Evolutionary conservation across 179 eudicot genomes (phyloP).

Genomic region (Monotropa hypopitys): DNA sequence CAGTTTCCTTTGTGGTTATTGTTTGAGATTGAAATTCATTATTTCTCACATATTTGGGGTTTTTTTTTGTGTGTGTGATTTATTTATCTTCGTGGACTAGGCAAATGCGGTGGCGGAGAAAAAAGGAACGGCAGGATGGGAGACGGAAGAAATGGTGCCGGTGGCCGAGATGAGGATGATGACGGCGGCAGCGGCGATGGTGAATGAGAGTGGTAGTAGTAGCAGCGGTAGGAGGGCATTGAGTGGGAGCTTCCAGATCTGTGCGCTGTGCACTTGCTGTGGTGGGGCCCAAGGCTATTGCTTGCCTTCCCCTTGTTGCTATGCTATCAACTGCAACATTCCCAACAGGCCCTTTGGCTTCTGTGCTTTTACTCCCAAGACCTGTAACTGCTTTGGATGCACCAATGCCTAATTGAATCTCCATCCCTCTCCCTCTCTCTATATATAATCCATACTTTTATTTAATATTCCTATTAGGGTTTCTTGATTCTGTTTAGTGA

Average conservation of each 20-base stretch:
- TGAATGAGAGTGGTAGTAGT: slow-evolving; percentile 37
- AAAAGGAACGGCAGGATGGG: slow-evolving; percentile 12
- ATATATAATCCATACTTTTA: not conserved
- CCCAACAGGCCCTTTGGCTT: slow-evolving; percentile 94
- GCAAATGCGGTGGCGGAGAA: slow-evolving; percentile 33
- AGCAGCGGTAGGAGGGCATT: slow-evolving; percentile 58
- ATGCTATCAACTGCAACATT: slow-evolving; percentile 87
- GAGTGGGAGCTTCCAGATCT: slow-evolving; percentile 71
- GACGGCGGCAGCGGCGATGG: slow-evolving; percentile 27
- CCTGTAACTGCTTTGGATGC: slow-evolving; percentile 76
- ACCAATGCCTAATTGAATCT: slow-evolving; percentile 28
- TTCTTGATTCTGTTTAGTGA: slow-evolving; percentile 13
- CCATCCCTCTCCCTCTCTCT: slow-evolving; percentile 3
- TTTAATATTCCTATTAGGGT: not conserved
- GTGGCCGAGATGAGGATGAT: slow-evolving; percentile 22
- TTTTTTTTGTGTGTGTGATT: not conserved
- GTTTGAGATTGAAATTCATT: not conserved
- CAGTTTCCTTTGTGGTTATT: not conserved
- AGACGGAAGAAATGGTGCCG: not conserved
- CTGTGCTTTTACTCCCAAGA: slow-evolving; percentile 73
- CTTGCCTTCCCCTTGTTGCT: slow-evolving; percentile 79
- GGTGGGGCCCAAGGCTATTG: slow-evolving; percentile 55
- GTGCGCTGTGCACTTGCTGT: slow-evolving; percentile 86
- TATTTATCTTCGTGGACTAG: slow-evolving; percentile 10
- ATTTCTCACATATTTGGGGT: not conserved